Conservation (phyloP, 345 rosid genomes). For the Alliaria petiolata region DNA sequence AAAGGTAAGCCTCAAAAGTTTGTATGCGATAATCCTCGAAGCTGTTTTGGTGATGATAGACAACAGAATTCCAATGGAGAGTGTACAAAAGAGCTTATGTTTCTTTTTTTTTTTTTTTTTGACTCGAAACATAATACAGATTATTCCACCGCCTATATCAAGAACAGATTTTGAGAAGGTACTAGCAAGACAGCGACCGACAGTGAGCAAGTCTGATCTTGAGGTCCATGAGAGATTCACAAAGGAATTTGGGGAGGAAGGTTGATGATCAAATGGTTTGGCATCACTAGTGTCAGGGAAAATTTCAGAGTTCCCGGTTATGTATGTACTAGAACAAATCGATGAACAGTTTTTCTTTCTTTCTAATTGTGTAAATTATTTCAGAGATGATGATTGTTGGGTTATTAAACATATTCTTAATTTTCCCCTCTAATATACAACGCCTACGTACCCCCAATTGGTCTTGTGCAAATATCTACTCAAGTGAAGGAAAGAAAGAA, state of each 20-base stretch:
- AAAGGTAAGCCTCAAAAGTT: conserved; percentile 38
- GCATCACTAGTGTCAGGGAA: not conserved
- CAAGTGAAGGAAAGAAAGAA: not conserved
- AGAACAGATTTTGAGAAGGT: conserved; percentile 91
- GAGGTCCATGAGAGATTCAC: conserved; percentile 96
- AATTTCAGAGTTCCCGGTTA: not conserved
- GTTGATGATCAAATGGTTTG: conserved; percentile 32
- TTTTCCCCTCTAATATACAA: not conserved
- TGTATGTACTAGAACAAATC: not conserved
- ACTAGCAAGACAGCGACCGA: conserved; percentile 81
- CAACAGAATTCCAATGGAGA: not conserved
- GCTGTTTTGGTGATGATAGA: not conserved
- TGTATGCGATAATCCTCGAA: not conserved
- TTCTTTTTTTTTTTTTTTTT: not conserved
- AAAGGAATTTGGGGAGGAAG: conserved; percentile 92
- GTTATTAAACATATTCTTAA: not conserved
- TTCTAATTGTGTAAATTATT: not conserved
- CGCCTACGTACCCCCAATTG: not conserved
- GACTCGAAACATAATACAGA: conserved; percentile 38
- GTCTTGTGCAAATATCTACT: not conserved
- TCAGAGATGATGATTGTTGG: not conserved
- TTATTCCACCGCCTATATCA: conserved; percentile 77
- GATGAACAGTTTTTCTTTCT: not conserved
- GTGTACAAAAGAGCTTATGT: conserved; percentile 1
- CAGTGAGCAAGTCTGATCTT: conserved; percentile 79